Evolutionary conservation across 805 yeast species (phyloP).

Genomic region (Metschnikowia drakensbergensis): DNA sequence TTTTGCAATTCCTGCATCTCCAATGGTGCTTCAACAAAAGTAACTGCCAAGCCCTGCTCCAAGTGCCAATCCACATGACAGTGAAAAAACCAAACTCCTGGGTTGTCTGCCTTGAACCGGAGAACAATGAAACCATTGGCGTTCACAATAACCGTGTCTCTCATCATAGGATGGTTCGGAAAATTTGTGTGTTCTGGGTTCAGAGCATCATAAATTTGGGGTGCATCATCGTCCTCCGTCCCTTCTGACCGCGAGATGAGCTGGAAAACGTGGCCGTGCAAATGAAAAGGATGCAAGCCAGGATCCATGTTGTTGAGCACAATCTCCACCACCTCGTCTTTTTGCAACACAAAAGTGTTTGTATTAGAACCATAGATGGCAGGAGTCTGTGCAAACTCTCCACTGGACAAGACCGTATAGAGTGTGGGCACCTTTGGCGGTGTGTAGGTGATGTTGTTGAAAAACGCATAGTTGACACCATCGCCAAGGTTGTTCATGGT

Average conservation of each 20-base stretch:
- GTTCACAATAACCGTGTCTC: constrained; percentile 71
- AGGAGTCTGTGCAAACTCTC: constrained; percentile 50
- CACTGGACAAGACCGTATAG: constrained; percentile 59
- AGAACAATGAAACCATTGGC: constrained; percentile 65
- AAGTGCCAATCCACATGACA: constrained; percentile 88
- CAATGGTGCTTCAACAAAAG: constrained; percentile 67
- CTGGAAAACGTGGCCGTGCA: constrained; percentile 73
- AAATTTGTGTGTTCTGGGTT: constrained; percentile 35
- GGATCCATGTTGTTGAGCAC: constrained; percentile 77
- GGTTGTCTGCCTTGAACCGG: constrained; percentile 78
- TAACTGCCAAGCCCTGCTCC: constrained; percentile 74
- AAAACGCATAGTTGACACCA: constrained; percentile 74
- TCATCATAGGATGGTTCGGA: constrained; percentile 57
- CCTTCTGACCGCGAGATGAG: constrained; percentile 51
- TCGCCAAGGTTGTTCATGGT: constrained; percentile 67
- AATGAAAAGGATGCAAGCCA: constrained; percentile 76
- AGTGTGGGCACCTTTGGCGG: constrained; percentile 71
- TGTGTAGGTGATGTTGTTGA: constrained; percentile 61
- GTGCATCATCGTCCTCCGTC: constrained; percentile 51
- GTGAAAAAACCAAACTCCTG: constrained; percentile 94
- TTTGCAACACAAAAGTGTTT: constrained; percentile 56
- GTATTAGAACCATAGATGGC: constrained; percentile 73
- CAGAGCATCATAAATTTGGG: constrained; percentile 46
- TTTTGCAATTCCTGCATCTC: constrained; percentile 34
- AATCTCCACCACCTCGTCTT: constrained; percentile 66